Percentiles rank a stretch among this genome's conserved stretches.
These are phyloP conservation scores for Dendrobium chrysotoxum DNA, from an alignment of 106 monocot genomes.

Conservation along the genomic window DNA sequence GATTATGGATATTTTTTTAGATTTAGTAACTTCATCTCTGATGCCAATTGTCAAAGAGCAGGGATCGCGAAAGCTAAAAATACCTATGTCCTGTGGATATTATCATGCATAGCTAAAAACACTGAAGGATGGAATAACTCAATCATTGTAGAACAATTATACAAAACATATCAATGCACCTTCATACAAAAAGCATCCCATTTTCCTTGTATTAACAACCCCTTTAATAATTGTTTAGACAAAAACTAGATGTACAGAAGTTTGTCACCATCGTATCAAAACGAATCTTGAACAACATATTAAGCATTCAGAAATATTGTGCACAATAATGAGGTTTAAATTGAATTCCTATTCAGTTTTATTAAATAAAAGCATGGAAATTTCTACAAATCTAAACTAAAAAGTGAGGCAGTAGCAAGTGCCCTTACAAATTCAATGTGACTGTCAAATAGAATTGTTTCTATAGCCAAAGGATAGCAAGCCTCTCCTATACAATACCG, in stretches of 20 bases:
- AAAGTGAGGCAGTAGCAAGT: neutral
- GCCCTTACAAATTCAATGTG: neutral
- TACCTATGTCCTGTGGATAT: too few species aligned
- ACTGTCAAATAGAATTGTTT: neutral
- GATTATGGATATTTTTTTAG: too few species aligned
- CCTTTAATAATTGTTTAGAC: neutral
- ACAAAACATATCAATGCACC: neutral
- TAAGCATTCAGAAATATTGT: neutral
- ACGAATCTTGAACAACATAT: neutral
- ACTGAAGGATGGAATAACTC: too few species aligned
- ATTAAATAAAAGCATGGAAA: neutral
- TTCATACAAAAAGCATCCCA: neutral
- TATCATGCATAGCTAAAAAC: too few species aligned
- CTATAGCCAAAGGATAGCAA: neutral
- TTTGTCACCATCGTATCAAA: neutral
- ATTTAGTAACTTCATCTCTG: too few species aligned
- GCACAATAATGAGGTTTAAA: neutral
- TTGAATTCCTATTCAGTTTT: neutral
- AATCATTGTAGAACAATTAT: too few species aligned
- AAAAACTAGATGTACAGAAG: neutral
- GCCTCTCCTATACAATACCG: neutral
- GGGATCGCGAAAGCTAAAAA: too few species aligned
- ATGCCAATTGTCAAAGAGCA: too few species aligned
- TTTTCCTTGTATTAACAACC: neutral
- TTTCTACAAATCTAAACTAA: neutral